Evolutionary conservation across 2,329 filamentous ascomycete species (phyloP).

Genomic region (Colletotrichum tabaci): DNA sequence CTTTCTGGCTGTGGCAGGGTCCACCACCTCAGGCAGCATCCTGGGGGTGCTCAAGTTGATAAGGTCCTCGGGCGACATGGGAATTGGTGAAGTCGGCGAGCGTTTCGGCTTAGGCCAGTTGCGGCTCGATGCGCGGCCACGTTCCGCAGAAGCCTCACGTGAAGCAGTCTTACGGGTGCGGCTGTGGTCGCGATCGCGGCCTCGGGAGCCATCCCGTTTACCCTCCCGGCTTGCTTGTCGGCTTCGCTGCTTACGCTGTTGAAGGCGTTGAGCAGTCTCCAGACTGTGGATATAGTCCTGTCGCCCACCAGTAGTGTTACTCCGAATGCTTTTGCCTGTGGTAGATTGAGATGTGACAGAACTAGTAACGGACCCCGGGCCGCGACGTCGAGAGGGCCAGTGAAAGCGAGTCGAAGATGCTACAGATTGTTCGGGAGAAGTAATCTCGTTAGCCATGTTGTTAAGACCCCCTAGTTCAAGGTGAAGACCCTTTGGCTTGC

Average conservation of each 20-base stretch:
- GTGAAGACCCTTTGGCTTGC: conserved; percentile 79
- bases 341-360: conserved; percentile 72
- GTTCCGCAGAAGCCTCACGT: conserved; percentile 77
- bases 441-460: conserved; percentile 67
- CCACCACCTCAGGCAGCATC: conserved; percentile 48
- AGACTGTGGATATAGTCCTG: conserved; percentile 89
- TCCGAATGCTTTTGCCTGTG: conserved; percentile 65
- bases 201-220: conserved; percentile 56
- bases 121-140: conserved; percentile 76
- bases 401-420: conserved; percentile 68
- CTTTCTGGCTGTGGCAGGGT: conserved; percentile 64
- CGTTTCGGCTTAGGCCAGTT: conserved; percentile 83
- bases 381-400: conserved; percentile 68
- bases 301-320: conserved; percentile 65
- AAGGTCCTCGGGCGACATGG: conserved; percentile 93
- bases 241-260: conserved; percentile 66
- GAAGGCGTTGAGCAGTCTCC: conserved; percentile 80
- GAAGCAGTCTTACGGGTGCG: conserved; percentile 64
- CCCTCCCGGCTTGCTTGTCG: conserved; percentile 68
- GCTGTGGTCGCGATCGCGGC: conserved; percentile 61
- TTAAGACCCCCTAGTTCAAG: conserved; percentile 67
- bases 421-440: conserved; percentile 70
- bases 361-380: conserved; percentile 70
- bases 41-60: conserved; percentile 71
- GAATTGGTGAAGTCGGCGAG: conserved; percentile 91